Base-by-base conservation (phyloP, 306 rosid genomes). In the Acacia confusa region DNA sequence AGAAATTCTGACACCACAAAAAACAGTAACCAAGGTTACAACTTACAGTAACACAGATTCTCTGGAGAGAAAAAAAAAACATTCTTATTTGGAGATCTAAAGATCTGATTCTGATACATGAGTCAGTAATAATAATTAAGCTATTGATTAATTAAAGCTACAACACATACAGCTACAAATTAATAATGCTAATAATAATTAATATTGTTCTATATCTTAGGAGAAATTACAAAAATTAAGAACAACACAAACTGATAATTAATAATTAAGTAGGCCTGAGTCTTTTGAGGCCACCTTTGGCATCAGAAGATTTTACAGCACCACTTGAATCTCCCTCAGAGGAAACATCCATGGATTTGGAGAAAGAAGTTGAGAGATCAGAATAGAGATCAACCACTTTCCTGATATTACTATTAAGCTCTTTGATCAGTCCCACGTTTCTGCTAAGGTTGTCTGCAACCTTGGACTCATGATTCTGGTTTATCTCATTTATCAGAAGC, bases 401-500 rank as follows among this genome's bases (percentile, higher is more conserved):
- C 80, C 94, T 89, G 57, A 95, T 92, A 70, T 95, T 95, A 92
- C 88, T 92, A 90, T 95, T 95, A 55, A 95, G 92, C 89, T 95
- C 99, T 82, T 88, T 86, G 72, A 95, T 95, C 66, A 95, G 87
- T 34, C 93, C 94, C 85, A 93, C 97, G 84, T 95, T 95, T 80
- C 97, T 86, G 89, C 86, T 92, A 17, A 95, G 89, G 74, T 95
- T 93, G 88, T 95, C 97, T 19, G 99, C 96, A 64, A 92, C 83
- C 82, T 91, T 95, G 27, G 99, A 95, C 82, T 95, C 99, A 4
- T 95, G 99, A 81, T 95, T 95, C 82, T 95, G 98, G 91, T 95
- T 95, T 85, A 95, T 95, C 91, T 95, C 94, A 61, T 88, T 95
- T 86, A 95, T 95, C 48, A 95, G 94, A 58, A 95, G 64, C 89